Conservation (phyloP, 2,329 filamentous ascomycete species). For the Hypoxylon sp. region DNA sequence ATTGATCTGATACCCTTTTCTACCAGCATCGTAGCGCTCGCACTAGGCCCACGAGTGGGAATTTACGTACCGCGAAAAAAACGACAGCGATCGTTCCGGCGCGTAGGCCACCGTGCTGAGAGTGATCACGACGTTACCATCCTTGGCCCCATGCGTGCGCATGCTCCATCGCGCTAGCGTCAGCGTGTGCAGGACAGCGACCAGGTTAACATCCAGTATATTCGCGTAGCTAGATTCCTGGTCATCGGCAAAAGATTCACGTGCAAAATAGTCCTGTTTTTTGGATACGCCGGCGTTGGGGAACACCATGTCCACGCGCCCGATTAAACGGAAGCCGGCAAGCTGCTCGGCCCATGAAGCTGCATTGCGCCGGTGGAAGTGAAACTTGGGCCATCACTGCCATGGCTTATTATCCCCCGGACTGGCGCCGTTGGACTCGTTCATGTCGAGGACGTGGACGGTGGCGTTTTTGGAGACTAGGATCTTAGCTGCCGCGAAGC, state of each 20-base stretch:
- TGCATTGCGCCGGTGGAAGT: constrained; percentile 47
- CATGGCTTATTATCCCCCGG: constrained; percentile 10
- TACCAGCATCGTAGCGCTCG: constrained; percentile 46
- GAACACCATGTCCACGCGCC: constrained; percentile 50
- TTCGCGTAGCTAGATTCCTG: constrained; percentile 42
- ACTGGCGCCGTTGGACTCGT: constrained; percentile 19
- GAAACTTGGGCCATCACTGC: constrained; percentile 23
- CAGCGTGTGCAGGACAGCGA: constrained; percentile 49
- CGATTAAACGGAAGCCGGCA: constrained; percentile 41
- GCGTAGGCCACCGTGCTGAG: constrained; percentile 53
- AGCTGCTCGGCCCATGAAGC: constrained; percentile 46
- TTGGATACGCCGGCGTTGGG: constrained; percentile 53
- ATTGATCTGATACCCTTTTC: constrained; percentile 50
- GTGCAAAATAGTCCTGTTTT: constrained; percentile 15
- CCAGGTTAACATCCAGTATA: constrained; percentile 53
- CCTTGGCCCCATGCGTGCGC: constrained; percentile 31
- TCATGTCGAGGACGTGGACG: constrained; percentile 49
- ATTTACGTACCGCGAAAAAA: constrained; percentile 42
- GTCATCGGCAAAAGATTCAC: constrained; percentile 5
- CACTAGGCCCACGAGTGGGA: constrained; percentile 49
- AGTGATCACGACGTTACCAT: constrained; percentile 55
- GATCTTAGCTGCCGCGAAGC: constrained; percentile 49
- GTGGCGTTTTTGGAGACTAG: constrained; percentile 46
- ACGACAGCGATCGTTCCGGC: constrained; percentile 53
- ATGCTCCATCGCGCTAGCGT: constrained; percentile 51